Conservation (phyloP, 331 rosid species). For the Stylosanthes scabra region DNA sequence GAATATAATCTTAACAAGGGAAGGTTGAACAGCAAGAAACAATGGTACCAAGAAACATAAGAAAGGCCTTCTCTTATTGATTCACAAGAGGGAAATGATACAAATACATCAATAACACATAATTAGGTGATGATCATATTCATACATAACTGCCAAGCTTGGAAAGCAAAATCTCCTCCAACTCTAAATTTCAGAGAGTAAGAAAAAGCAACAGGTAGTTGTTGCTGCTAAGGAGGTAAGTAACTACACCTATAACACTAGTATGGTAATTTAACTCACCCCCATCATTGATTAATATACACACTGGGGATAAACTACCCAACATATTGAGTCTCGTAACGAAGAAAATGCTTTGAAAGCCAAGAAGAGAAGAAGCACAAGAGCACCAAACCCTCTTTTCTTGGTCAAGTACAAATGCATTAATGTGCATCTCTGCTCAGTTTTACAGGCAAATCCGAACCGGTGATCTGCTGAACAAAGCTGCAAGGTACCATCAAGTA, state of each 20-base stretch:
- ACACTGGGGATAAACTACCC: constrained; percentile 46
- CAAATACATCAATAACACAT: background rate
- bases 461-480: constrained; percentile 57
- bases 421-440: constrained; percentile 47
- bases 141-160: too few species aligned
- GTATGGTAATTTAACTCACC: constrained; percentile 39
- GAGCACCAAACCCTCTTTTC: constrained; percentile 36
- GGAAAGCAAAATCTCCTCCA: constrained; percentile 38
- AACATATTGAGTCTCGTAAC: constrained; percentile 29
- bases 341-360: constrained; percentile 34
- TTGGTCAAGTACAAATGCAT: constrained; percentile 10
- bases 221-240: constrained; percentile 43
- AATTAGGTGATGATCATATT: constrained; percentile 18
- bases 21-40: background rate
- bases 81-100: constrained; percentile 27
- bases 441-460: constrained; percentile 47
- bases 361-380: constrained; percentile 42
- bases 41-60: background rate
- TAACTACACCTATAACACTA: constrained; percentile 26
- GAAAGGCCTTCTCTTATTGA: constrained; percentile 25
- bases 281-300: constrained; percentile 47
- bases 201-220: constrained; percentile 37
- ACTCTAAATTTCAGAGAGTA: constrained; percentile 33
- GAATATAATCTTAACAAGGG: background rate
- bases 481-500: constrained; percentile 58